Conservation (phyloP, 805 yeast genomes). For the Ogataea degrootiae region DNA sequence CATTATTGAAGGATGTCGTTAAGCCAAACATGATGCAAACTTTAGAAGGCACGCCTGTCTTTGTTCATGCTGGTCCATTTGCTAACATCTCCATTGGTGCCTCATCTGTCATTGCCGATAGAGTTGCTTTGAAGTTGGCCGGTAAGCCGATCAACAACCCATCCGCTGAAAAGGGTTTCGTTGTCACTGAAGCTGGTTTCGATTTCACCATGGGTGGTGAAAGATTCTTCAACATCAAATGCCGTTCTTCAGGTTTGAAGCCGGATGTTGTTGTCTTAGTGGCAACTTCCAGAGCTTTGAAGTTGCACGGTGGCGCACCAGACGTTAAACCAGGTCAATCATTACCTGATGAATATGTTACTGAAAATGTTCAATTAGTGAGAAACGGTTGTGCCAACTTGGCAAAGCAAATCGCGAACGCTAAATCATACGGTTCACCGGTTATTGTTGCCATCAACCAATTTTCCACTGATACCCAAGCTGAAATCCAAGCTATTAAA, state of each 20-base stretch:
- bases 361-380: conserved; percentile 67
- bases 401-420: conserved; percentile 72
- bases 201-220: conserved; percentile 93
- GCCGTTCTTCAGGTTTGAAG: conserved; percentile 72
- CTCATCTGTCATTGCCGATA: conserved; percentile 76
- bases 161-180: conserved; percentile 60
- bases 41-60: conserved; percentile 82
- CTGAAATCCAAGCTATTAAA: conserved; percentile 64
- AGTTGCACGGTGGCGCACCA: conserved; percentile 86
- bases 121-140: conserved; percentile 72
- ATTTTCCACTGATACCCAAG: conserved; percentile 66
- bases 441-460: conserved; percentile 81
- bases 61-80: conserved; percentile 86
- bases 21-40: conserved; percentile 88
- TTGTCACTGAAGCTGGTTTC: conserved; percentile 84
- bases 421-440: conserved; percentile 66
- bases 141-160: conserved; percentile 37
- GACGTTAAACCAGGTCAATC: conserved; percentile 83
- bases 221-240: conserved; percentile 76
- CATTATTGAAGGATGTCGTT: conserved; percentile 73
- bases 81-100: conserved; percentile 88
- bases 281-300: conserved; percentile 80
- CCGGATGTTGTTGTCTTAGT: conserved; percentile 79
- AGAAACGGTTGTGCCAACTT: conserved; percentile 68
- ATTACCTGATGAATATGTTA: conserved; percentile 65